Conservation (phyloP, 2,329 filamentous ascomycete species). For the Leptosphaerulina australis region DNA sequence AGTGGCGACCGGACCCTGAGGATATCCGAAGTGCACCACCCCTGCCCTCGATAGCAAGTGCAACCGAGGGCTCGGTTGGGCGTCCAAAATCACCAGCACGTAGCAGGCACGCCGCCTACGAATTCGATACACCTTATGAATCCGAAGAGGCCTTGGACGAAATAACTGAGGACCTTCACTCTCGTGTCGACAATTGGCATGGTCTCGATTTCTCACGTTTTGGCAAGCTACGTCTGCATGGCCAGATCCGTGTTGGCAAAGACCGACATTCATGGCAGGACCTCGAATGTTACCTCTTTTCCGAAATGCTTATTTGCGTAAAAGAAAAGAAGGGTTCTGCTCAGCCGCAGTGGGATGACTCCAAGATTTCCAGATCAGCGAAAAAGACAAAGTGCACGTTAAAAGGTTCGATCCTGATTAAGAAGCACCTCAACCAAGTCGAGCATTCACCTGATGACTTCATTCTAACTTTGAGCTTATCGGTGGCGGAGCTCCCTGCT, state of each 20-base stretch:
- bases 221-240: slow-evolving; percentile 87
- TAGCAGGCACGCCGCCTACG: slow-evolving; percentile 44
- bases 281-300: slow-evolving; percentile 94
- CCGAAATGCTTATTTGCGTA: slow-evolving; percentile 98
- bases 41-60: slow-evolving; percentile 56
- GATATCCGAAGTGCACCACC: slow-evolving; percentile 67
- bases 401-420: slow-evolving; percentile 97
- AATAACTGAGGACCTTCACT: slow-evolving; percentile 82
- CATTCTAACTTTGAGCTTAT: slow-evolving; percentile 85
- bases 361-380: slow-evolving; percentile 53
- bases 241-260: slow-evolving; percentile 90
- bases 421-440: slow-evolving; percentile 94
- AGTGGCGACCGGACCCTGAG: slow-evolving; percentile 85
- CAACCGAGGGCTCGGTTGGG: slow-evolving; percentile 51
- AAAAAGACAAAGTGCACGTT: slow-evolving; percentile 81
- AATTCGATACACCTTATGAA: slow-evolving; percentile 66
- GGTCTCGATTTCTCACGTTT: slow-evolving; percentile 93
- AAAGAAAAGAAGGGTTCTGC: slow-evolving; percentile 84
- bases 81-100: slow-evolving; percentile 65
- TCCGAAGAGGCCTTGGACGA: slow-evolving; percentile 77
- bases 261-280: slow-evolving; percentile 98
- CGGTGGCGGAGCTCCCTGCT: slow-evolving; percentile 87
- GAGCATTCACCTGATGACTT: slow-evolving; percentile 76
- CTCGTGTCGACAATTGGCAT: slow-evolving; percentile 97
- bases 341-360: slow-evolving; percentile 70